Percentiles rank a stretch among this genome's conserved stretches.
These are phyloP conservation scores for Pistacia integerrima DNA, from an alignment of 345 rosid genomes.

Conservation along the genomic window DNA sequence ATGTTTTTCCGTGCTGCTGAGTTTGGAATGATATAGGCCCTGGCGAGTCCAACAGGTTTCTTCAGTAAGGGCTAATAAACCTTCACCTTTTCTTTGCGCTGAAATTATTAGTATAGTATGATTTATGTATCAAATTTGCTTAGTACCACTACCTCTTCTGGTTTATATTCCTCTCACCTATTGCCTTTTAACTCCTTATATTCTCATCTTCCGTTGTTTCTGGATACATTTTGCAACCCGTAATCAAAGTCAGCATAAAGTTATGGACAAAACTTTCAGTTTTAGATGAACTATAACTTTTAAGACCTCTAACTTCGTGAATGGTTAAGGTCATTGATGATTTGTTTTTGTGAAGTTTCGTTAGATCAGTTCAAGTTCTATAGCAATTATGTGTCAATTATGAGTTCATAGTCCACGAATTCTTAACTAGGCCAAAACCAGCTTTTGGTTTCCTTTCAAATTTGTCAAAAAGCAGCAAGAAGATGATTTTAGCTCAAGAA, in stretches of 20 bases:
- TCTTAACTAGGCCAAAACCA: not conserved
- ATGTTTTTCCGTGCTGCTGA: conserved; percentile 21
- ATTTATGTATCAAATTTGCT: not conserved
- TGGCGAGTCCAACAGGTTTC: conserved; percentile 87
- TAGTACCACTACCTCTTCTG: not conserved
- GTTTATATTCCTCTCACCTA: not conserved
- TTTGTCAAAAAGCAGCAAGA: not conserved
- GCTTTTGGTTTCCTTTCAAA: not conserved
- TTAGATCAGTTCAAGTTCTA: not conserved
- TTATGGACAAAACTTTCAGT: not conserved
- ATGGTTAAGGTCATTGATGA: not conserved
- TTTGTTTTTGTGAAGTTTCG: not conserved
- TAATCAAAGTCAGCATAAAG: not conserved
- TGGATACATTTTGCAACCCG: not conserved
- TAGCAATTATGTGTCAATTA: not conserved
- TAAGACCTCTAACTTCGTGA: not conserved
- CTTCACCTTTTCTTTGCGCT: not conserved
- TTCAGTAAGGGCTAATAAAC: conserved; percentile 51
- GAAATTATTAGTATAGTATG: not conserved
- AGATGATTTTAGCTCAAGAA: not conserved
- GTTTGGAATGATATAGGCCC: conserved; percentile 52
- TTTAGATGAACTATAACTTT: not conserved
- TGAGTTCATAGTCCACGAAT: not conserved
- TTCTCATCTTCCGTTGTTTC: not conserved
- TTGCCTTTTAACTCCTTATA: not conserved